phyloP scores from a whole-genome alignment of 2,329 filamentous ascomycete genomes.

The Pseudogymnoascus sp. region DNA sequence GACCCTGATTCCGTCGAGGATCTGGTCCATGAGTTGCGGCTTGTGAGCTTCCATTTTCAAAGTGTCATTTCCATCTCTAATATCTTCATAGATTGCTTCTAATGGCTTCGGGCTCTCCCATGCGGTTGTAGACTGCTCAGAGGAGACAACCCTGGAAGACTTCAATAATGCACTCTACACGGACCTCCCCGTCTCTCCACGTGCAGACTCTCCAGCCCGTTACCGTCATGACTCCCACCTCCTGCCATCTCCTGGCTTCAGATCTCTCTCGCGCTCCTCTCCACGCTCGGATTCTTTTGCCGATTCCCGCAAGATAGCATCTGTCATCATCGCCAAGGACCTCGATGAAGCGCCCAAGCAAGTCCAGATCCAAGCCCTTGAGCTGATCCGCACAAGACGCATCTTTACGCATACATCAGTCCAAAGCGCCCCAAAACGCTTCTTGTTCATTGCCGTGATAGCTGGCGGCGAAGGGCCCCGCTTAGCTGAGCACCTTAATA shows the following conservation, averaged over 20 bases:
- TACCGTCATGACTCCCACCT: constrained; percentile 28
- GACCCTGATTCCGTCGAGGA: constrained; percentile 53
- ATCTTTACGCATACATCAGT: constrained; percentile 69
- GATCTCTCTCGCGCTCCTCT: constrained; percentile 23
- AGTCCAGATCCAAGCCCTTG: constrained; percentile 71
- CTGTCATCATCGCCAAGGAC: constrained; percentile 74
- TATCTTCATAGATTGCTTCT: constrained; percentile 47
- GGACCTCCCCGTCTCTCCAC: constrained; percentile 22
- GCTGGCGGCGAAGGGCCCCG: constrained; percentile 40
- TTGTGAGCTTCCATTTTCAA: constrained; percentile 40
- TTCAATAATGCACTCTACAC: constrained; percentile 64
- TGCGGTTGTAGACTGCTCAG: constrained; percentile 63
- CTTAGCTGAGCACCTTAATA: constrained; percentile 57
- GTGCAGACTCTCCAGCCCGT: constrained; percentile 22
- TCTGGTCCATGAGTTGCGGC: constrained; percentile 63
- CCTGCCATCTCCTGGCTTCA: constrained; percentile 22
- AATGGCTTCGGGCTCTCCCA: constrained; percentile 66
- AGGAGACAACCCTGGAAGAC: constrained; percentile 68
- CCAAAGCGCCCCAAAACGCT: constrained; percentile 65
- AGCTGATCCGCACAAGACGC: constrained; percentile 72
- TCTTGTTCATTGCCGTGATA: constrained; percentile 73
- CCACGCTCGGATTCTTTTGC: constrained; percentile 27
- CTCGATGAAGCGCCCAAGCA: constrained; percentile 64
- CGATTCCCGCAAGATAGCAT: constrained; percentile 58
- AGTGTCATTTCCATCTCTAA: constrained; percentile 10